A percentile compares a stretch with the other conserved stretches of the same genome.
These are phyloP conservation scores for Skeletonema costatum DNA, from an alignment of 108 stramenopile species.

Conservation along the genomic window DNA sequence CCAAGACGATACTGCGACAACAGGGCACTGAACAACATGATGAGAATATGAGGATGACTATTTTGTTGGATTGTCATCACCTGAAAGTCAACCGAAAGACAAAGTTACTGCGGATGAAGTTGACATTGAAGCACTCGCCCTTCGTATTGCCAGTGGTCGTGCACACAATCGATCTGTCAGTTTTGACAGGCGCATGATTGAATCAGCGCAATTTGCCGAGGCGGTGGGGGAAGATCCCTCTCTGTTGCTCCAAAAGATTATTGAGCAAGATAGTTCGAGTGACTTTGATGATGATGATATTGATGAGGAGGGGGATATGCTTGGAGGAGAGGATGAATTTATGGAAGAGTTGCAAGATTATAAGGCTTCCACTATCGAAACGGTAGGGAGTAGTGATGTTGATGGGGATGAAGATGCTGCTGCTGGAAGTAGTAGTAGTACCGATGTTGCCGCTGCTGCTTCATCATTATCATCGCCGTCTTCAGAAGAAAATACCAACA, in stretches of 20 bases:
- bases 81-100: background rate
- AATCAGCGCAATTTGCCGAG: slow-evolving; percentile 78
- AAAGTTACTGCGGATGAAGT: background rate
- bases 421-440: slow-evolving; percentile 11
- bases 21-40: too few relatives aligned
- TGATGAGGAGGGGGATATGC: slow-evolving; percentile 25
- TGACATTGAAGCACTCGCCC: slow-evolving; percentile 14
- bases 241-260: slow-evolving; percentile 54
- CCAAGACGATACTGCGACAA: background rate
- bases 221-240: slow-evolving; percentile 71
- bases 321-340: slow-evolving; percentile 14
- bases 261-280: slow-evolving; percentile 47
- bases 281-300: slow-evolving; percentile 63
- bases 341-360: slow-evolving; percentile 11
- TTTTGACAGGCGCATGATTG: slow-evolving; percentile 53
- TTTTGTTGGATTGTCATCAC: slow-evolving; percentile 4
- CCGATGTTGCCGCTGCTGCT: background rate
- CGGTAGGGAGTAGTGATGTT: slow-evolving; percentile 20
- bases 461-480: background rate
- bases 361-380: slow-evolving; percentile 13
- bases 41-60: slow-evolving; percentile 16
- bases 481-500: background rate
- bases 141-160: slow-evolving; percentile 6
- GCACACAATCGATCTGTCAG: slow-evolving; percentile 29
- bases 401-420: slow-evolving; percentile 42